Base-by-base conservation (phyloP, 2,329 filamentous ascomycete genomes). In the Aureobasidium zeae region DNA sequence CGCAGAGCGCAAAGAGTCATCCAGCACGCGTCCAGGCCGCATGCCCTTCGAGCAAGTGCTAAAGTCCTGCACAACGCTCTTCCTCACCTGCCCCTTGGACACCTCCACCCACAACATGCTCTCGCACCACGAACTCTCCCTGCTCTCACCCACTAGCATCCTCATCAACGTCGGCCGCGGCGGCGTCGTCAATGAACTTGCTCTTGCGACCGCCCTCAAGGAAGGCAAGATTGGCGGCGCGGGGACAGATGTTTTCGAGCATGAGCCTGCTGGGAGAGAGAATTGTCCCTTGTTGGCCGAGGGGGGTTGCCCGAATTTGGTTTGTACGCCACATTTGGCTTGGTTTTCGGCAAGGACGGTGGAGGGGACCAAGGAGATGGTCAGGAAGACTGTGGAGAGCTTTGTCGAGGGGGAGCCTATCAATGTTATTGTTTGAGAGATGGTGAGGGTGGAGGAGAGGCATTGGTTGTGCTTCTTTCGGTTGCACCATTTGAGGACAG, bases 261-360 rank as follows among this genome's bases (percentile, higher is more conserved):
- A 59, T 17, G 71, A 75, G 50, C 72, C 72, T 13, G 64, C 61
- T 3, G 65, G 60, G 0, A 64, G 61, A 28, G 59, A 64, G 11
- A 67, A 64, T 16, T 66, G 62, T 5, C 63, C 65, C 0, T 55
- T 74, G 33, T 51, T 73, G 17, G 67, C 69, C 13, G 59, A 59
- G 2, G 58, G n/a, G n/a, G n/a, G 63, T 38, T 61, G 64, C 15
- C 62, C 73, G 10, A 73, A 74, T 47, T 55, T 77, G 47, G 65
- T 72, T 0, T 51, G 73, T 29, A 71, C 63, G 35, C 71, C 72
- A 13, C 73, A 77, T 57, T 48, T 74, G 28, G 72, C 73, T 1
- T 76, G 72, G 72, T 68, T 66, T 49, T 65, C 70, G 1, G 61
- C 64, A 34, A 64, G 58, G 49, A 74, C 70, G 4, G 59, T 69